Percentiles rank a stretch among this genome's conserved stretches.
These are phyloP conservation scores for Boletus semigastroideus DNA, from an alignment of 1,284 basidiomycete genomes.

Conservation along the genomic window DNA sequence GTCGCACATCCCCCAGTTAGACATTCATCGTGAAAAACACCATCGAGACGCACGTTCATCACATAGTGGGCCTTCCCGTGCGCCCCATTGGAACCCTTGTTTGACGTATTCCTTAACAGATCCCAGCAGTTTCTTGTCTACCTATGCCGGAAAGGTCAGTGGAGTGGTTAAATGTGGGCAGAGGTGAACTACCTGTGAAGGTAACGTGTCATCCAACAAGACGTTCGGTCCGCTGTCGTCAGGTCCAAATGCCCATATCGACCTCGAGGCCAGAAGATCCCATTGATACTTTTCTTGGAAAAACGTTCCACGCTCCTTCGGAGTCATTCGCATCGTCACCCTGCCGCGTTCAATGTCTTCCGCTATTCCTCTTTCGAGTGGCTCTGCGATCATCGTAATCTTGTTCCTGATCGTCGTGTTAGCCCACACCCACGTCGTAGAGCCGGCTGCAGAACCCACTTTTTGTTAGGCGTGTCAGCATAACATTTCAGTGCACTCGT, in stretches of 20 bases:
- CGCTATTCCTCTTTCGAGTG: slow-evolving; percentile 89
- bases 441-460: slow-evolving; percentile 52
- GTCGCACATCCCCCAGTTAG: slow-evolving; percentile 6
- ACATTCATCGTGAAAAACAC: slow-evolving; percentile 1
- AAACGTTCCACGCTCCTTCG: slow-evolving; percentile 91
- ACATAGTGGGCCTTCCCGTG: slow-evolving; percentile 94
- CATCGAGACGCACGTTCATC: slow-evolving; percentile 84
- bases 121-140: slow-evolving; percentile 90
- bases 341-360: slow-evolving; percentile 92
- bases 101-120: slow-evolving; percentile 94
- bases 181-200: slow-evolving; percentile 68
- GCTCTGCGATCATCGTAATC: slow-evolving; percentile 97
- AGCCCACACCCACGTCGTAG: slow-evolving; percentile 8
- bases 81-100: slow-evolving; percentile 99
- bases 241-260: slow-evolving; percentile 99
- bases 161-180: not conserved
- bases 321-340: slow-evolving; percentile 90
- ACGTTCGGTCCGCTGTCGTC: slow-evolving; percentile 95
- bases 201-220: slow-evolving; percentile 93
- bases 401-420: slow-evolving; percentile 67
- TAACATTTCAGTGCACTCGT: slow-evolving; percentile 98
- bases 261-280: slow-evolving; percentile 95
- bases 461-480: slow-evolving; percentile 98
- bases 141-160: slow-evolving; percentile 39
- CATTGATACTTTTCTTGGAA: slow-evolving; percentile 97